Conservation (phyloP, 2,329 filamentous ascomycete genomes). For the Fusarium incarnatum region DNA sequence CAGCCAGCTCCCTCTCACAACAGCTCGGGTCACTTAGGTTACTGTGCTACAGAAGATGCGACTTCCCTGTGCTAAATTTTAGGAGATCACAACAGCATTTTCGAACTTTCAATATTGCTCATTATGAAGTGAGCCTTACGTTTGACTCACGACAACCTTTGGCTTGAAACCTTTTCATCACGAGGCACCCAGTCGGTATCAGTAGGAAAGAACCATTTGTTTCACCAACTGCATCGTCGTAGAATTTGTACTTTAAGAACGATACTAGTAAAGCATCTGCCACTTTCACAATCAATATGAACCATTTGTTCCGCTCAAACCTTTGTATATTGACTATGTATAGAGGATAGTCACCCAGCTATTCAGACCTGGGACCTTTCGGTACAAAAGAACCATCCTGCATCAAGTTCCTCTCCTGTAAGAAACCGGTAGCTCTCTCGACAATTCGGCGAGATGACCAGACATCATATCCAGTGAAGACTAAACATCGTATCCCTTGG, state of each 20-base stretch:
- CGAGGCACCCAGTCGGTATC: background rate
- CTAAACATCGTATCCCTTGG: background rate
- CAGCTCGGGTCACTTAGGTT: too few relatives aligned
- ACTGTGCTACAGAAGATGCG: background rate
- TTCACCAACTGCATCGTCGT: background rate
- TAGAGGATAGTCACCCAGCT: background rate
- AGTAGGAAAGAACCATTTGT: fast-evolving
- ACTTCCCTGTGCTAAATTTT: background rate
- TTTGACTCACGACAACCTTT: fast-evolving
- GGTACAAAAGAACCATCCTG: background rate
- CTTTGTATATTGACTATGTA: background rate
- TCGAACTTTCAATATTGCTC: fast-evolving
- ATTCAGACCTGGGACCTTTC: background rate
- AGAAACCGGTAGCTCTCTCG: background rate
- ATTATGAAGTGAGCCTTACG: fast-evolving
- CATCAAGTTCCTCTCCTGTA: background rate
- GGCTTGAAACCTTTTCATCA: background rate
- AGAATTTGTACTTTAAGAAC: background rate
- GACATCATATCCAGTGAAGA: background rate
- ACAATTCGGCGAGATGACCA: background rate
- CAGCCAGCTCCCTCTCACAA: too few relatives aligned
- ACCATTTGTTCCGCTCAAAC: background rate
- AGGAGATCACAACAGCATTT: background rate
- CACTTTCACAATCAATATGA: background rate
- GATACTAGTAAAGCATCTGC: background rate